Base-by-base conservation (phyloP, 2,329 filamentous ascomycete species). In the Cercospora beticola region DNA sequence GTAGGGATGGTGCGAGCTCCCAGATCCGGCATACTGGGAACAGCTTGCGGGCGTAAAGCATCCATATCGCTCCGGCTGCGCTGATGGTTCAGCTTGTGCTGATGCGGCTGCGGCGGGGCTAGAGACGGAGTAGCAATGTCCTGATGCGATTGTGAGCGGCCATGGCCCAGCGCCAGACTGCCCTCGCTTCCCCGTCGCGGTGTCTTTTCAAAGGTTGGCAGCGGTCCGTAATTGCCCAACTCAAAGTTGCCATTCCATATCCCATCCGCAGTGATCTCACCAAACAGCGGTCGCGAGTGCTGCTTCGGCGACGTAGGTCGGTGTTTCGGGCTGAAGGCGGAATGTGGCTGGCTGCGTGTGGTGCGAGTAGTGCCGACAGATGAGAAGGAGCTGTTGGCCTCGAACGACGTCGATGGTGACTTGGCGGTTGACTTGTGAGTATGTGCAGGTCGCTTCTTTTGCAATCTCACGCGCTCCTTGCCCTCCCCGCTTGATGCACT, bases 181-280 rank as follows among this genome's bases (percentile, higher is more conserved):
- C 91, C 89, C 75, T 94, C 92, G 54, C 91, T 92, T 23, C 89
- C 89, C 78, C 90, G 86, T 71, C 90, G 75, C n/a, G 65, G 71
- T 26, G 74, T 61, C 33, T 64, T 66, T 30, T 73, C 68, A 26
- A 75, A 73, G 30, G 69, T 70, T 5, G 73, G 74, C n/a, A 76
- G 67, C 40, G 71, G 70, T 6, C 72, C 73, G 67, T 77, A 77
- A 40, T 71, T 71, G 36, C 72, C 71, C 31, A 70, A 46, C 26
- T 73, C 72, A 61, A 78, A 78, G 65, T 78, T 77, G 59, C 76
- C 77, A 66, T 76, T 76, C 86, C 83, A 74, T 83, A 83, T 72
- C 87, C 77, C 84, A 43, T 87, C 83, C n/a, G 87, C 85, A 30
- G 88, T 81, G 72, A 94, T 86, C 79, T 94, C 92, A 43, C 92